Conservation (phyloP, 306 rosid genomes). For the Lathyrus sativus region DNA sequence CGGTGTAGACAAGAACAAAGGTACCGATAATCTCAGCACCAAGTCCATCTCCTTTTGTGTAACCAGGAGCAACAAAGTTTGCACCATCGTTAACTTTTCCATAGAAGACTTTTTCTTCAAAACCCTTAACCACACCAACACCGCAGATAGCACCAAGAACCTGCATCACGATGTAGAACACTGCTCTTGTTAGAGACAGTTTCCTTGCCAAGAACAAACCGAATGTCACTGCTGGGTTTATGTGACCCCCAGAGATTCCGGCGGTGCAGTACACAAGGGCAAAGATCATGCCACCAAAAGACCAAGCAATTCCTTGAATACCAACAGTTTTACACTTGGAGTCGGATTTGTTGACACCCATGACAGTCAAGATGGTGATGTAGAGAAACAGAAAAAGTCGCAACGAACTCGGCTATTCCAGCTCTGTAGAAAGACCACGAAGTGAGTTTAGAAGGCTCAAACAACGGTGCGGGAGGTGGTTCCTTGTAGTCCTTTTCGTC, state of each 20-base stretch:
- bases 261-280: slow-evolving; percentile 94
- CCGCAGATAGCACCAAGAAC: slow-evolving; percentile 68
- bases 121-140: slow-evolving; percentile 54
- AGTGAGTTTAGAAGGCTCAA: slow-evolving; percentile 73
- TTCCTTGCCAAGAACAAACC: slow-evolving; percentile 83
- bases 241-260: slow-evolving; percentile 80
- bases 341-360: slow-evolving; percentile 55
- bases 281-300: slow-evolving; percentile 95
- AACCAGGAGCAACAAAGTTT: slow-evolving; percentile 62
- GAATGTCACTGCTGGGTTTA: slow-evolving; percentile 62
- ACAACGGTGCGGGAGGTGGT: slow-evolving; percentile 59
- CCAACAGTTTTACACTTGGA: slow-evolving; percentile 63
- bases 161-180: slow-evolving; percentile 90
- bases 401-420: slow-evolving; percentile 47
- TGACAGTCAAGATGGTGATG: slow-evolving; percentile 47
- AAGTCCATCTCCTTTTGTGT: slow-evolving; percentile 80
- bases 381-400: slow-evolving; percentile 49
- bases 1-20: slow-evolving; percentile 53
- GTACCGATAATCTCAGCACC: slow-evolving; percentile 58
- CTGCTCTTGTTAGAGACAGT: slow-evolving; percentile 77
- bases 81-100: slow-evolving; percentile 59
- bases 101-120: slow-evolving; percentile 38
- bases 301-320: slow-evolving; percentile 66
- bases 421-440: slow-evolving; percentile 72
- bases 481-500: slow-evolving; percentile 73